Conservation (phyloP, 768 basidiomycete genomes). For the Melanogaster broomeanus region DNA sequence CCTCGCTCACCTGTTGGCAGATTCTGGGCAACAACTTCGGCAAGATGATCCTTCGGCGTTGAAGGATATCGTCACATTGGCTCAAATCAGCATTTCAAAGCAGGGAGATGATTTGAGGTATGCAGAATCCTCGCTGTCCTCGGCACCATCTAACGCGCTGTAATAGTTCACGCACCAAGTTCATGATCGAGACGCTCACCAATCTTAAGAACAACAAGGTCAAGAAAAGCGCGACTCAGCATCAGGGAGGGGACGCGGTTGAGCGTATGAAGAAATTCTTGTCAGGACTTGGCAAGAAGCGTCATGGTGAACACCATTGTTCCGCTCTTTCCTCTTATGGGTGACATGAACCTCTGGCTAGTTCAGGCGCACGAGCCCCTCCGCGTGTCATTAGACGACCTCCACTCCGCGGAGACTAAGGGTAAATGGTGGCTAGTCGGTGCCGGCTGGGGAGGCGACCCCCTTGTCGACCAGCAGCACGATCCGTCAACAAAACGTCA, state of each 20-base stretch:
- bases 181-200: slow-evolving; percentile 93
- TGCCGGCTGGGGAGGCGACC: slow-evolving; percentile 93
- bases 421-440: slow-evolving; percentile 99
- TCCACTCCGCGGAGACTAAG: slow-evolving; percentile 78
- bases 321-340: background rate
- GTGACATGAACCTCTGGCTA: slow-evolving; percentile 30
- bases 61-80: slow-evolving; percentile 85
- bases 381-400: slow-evolving; percentile 81
- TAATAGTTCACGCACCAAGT: slow-evolving; percentile 81
- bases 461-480: slow-evolving; percentile 72
- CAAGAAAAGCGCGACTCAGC: slow-evolving; percentile 63
- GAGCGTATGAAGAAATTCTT: slow-evolving; percentile 91
- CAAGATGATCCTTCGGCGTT: slow-evolving; percentile 90
- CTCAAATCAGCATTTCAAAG: slow-evolving; percentile 68
- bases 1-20: slow-evolving; percentile 44
- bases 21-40: slow-evolving; percentile 88
- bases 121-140: background rate
- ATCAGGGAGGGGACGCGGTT: slow-evolving; percentile 74
- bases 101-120: slow-evolving; percentile 57
- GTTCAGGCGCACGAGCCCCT: slow-evolving; percentile 85
- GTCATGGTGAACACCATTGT: slow-evolving; percentile 50
- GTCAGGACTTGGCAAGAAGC: slow-evolving; percentile 69
- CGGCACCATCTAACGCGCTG: background rate
- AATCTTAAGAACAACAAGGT: slow-evolving; percentile 92
- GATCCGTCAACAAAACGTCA: slow-evolving; percentile 18